Conservation (phyloP, 2,329 filamentous ascomycete species). For the Didymella arachidicola region DNA sequence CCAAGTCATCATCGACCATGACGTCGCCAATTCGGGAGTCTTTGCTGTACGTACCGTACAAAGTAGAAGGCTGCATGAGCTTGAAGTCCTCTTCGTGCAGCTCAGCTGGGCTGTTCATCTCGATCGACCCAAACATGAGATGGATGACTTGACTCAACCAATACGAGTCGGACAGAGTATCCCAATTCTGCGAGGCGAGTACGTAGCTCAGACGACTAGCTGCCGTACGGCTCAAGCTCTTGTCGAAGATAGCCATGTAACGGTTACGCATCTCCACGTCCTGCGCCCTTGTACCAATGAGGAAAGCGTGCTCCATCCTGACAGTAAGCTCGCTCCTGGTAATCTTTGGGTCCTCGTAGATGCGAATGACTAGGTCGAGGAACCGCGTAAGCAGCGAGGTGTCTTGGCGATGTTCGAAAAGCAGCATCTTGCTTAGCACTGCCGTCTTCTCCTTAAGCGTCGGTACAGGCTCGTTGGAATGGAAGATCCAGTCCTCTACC, state of each 20-base stretch:
- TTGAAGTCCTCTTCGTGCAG: conserved; percentile 86
- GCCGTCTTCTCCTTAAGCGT: conserved; percentile 99
- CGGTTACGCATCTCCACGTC: conserved; percentile 97
- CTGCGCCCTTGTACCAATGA: conserved; percentile 90
- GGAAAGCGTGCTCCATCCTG: conserved; percentile 95
- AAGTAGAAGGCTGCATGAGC: conserved; percentile 73
- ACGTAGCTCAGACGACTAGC: conserved; percentile 90
- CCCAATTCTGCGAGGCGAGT: conserved; percentile 93
- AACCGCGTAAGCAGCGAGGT: conserved; percentile 89
- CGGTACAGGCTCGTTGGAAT: conserved; percentile 92
- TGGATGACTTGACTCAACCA: conserved; percentile 97
- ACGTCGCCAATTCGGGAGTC: conserved; percentile 69
- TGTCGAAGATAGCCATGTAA: conserved; percentile 96
- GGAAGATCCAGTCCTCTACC: conserved; percentile 96
- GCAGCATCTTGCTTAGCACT: conserved; percentile 98
- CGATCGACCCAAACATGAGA: conserved; percentile 87
- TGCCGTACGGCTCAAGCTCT: conserved; percentile 89
- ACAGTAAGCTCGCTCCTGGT: conserved; percentile 95
- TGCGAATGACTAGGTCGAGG: conserved; percentile 92
- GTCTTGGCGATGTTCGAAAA: conserved; percentile 87
- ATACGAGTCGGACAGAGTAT: conserved; percentile 91
- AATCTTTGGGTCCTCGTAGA: conserved; percentile 97
- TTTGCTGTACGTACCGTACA: conserved; percentile 76
- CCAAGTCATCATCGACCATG: conserved; percentile 83
- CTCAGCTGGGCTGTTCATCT: conserved; percentile 80